Conservation (phyloP, 768 basidiomycete species). For the Leccinum obscurum region DNA sequence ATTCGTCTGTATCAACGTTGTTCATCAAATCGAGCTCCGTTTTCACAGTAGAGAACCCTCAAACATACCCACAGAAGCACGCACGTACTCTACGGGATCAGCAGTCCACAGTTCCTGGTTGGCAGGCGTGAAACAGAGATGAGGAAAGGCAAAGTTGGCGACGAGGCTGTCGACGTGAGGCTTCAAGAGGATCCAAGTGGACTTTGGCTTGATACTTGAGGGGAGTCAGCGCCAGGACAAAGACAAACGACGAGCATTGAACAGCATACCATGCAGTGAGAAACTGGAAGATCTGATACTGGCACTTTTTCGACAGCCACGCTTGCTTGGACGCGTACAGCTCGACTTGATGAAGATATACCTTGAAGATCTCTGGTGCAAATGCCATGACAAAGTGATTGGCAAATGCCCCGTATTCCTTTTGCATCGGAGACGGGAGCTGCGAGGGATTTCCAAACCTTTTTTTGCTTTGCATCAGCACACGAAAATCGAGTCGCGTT, state of each 20-base stretch:
- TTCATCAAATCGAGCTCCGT: not conserved
- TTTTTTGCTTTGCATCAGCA: constrained; percentile 10
- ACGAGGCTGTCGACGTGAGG: constrained; percentile 80
- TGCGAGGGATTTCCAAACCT: constrained; percentile 89
- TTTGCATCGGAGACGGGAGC: constrained; percentile 69
- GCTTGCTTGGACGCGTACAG: constrained; percentile 70
- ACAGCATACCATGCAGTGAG: constrained; percentile 78
- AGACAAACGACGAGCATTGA: not conserved
- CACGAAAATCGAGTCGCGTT: not conserved
- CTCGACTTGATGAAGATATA: constrained; percentile 66
- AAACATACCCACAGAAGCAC: constrained; percentile 66
- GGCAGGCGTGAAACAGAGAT: constrained; percentile 72
- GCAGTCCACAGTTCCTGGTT: constrained; percentile 70
- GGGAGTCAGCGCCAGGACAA: constrained; percentile 14
- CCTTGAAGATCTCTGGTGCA: constrained; percentile 85
- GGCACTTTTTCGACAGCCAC: constrained; percentile 83
- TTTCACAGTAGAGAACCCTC: not conserved
- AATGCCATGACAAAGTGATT: constrained; percentile 75
- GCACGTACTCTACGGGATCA: constrained; percentile 85
- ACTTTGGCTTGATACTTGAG: constrained; percentile 83
- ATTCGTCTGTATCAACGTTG: constrained; percentile 60
- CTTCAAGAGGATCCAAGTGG: constrained; percentile 87
- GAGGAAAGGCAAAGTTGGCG: constrained; percentile 83
- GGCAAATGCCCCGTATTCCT: constrained; percentile 70
- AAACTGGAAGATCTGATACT: constrained; percentile 82